Evolutionary conservation across 805 yeast genomes (phyloP), one percentile per base, ranked within the genome.

Genomic region (Nakazawaea wyomingensis): DNA sequence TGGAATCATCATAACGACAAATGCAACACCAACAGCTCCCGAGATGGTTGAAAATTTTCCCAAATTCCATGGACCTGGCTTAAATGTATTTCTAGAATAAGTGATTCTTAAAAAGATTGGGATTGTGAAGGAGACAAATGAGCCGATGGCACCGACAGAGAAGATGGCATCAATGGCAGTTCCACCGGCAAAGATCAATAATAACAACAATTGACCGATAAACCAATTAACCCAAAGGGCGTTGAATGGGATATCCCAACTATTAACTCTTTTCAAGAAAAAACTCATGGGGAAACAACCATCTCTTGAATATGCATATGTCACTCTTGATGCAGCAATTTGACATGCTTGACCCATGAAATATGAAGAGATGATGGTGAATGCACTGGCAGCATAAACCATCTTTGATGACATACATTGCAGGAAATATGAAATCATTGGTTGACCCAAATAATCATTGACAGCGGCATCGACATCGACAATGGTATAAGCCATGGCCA

Each of bases 81-180:
- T 62, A 64, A 81, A 82, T 1, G 66, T 60, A 30, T 70, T 62
- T 44, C 74, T 61, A 3, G 80, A 72, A 52, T 72, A 74, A 4
- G 81, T 72, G 52, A 78, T 72, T 54, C 78, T 75, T 45, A 81
- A 68, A 7, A 76, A 53, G 16, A 80, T 76, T 10, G 88, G 88
- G 51, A 77, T 64, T n/a, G 76, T 69, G 61, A 81, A 82, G 3
- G 87, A 80, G 45, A 81, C 70, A 53, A 80, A 80, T 0, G 83
- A 76, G 11, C 83, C 75, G 53, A 81, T 80, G 35, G 85, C 86
- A 26, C 85, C 85, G 37, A 82, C 84, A 2, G 85, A 78, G 63
- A 82, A 82, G 47, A 80, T 79, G 34, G 88, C 88, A 24, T 74
- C 80, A 50, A 81, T 77, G 38, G 87, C 83, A 17, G 72, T 68